These are phyloP conservation scores for Trifolium fragiferum DNA, from an alignment of 306 rosid genomes.

Conservation along the genomic window DNA sequence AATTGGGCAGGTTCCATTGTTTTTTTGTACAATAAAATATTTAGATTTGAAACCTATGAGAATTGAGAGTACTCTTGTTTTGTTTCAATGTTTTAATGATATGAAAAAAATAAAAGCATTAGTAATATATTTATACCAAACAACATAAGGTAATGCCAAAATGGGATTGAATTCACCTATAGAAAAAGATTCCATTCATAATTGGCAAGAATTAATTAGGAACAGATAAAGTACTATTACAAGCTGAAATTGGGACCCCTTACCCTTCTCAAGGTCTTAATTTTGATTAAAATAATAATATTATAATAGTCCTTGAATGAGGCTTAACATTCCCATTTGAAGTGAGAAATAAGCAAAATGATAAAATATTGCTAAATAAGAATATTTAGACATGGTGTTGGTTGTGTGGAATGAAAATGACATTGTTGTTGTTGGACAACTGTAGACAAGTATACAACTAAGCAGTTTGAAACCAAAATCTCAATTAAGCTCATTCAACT, in stretches of 20 bases:
- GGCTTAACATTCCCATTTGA: constrained; percentile 6
- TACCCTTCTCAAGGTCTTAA: constrained; percentile 32
- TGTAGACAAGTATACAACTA: constrained; percentile 5
- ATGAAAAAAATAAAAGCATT: constrained; percentile 30
- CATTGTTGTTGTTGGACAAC: constrained; percentile 9
- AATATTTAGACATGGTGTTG: neutral
- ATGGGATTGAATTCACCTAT: constrained; percentile 37
- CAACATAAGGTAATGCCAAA: constrained; percentile 37
- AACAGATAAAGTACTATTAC: constrained; percentile 37
- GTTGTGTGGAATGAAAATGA: neutral
- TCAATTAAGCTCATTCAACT: neutral
- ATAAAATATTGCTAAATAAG: constrained; percentile 13
- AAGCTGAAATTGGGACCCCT: constrained; percentile 24
- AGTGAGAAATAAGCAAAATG: constrained; percentile 39
- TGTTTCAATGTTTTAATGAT: constrained; percentile 39
- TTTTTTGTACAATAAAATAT: neutral
- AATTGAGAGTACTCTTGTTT: neutral
- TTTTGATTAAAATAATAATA: constrained; percentile 34
- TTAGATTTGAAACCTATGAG: neutral
- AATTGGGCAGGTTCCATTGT: constrained; percentile 62
- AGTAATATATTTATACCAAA: constrained; percentile 50
- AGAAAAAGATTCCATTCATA: constrained; percentile 39
- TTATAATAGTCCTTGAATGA: neutral
- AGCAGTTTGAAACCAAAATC: constrained; percentile 6
- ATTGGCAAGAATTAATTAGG: constrained; percentile 45